Base-by-base conservation (phyloP, 164 flowering plant genomes). In the Liriodendron chinense region DNA sequence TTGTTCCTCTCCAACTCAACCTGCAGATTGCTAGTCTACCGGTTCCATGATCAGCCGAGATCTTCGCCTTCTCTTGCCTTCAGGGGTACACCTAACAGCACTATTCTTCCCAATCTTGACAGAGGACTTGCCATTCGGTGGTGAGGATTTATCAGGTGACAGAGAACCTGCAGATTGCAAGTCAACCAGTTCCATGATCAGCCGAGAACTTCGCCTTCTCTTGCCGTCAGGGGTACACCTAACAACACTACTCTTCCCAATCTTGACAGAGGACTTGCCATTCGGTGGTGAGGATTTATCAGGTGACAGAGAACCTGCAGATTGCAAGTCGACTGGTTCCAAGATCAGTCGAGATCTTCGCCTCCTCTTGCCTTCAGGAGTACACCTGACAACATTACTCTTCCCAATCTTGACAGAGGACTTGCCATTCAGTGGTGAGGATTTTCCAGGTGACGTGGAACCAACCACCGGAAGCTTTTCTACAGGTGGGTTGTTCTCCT, bases 331-430 rank as follows among this genome's bases (percentile, higher is more conserved):
- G 28, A 83, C 74, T 2, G 88, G 80, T 69, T 86, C 87, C 43
- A 77, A 75, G 48, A 82, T 14, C 47, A 65, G n/a, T 47, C 83
- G 78, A 50, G 90, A 86, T 74, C 84, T 85, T 57, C 94, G 80
- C 71, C 97, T 86, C 83, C 87, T 88, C 82, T 94, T 92, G 63
- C 89, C 80, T 73, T 91, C 93, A 2, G 97, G 97, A 20, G 96
- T 91, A 73, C 90, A 85, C 75, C 86, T 78, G 9, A 80, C 25
- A 28, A 81, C 73, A 24, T 78, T 79, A 21, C 76, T 26, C 74
- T 84, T 89, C 18, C 90, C 85, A 57, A 78, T 64, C 61, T 86
- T 87, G 26, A 78, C 57, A 48, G 87, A 59, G 59, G 76, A 66
- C 69, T 87, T 91, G 74, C 84, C 70, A 43, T 71, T 83, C 20